phyloP scores from a whole-genome alignment of 1,139 yeast species.

The Scheffersomyces lignicola region DNA sequence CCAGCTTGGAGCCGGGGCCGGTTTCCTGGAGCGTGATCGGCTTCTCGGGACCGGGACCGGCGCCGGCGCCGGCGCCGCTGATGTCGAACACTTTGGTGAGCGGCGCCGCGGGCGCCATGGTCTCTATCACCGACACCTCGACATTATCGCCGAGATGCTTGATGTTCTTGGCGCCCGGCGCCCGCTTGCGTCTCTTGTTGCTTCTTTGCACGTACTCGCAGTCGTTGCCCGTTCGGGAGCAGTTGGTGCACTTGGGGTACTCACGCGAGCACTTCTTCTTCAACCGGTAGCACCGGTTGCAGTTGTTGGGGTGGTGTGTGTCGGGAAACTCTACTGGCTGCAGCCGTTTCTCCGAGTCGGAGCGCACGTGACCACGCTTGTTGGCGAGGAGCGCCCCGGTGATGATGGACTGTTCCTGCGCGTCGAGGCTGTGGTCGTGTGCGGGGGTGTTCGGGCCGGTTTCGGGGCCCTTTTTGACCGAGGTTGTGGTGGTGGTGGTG shows the following conservation, averaged over 20 bases:
- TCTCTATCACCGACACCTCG: background rate
- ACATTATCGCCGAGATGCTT: background rate
- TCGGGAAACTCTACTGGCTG: conserved; percentile 19
- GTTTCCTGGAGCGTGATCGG: conserved; percentile 3
- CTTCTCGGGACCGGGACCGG: conserved; percentile 4
- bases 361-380: background rate
- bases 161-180: background rate
- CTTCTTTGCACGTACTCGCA: conserved; percentile 40
- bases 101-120: background rate
- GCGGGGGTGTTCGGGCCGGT: background rate
- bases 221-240: conserved; percentile 32
- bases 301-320: conserved; percentile 36
- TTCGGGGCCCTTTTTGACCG: conserved; percentile 3
- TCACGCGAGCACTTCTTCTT: conserved; percentile 45
- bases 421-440: background rate
- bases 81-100: no score
- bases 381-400: conserved; percentile 9
- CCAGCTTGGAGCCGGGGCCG: conserved; percentile 4
- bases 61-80: background rate
- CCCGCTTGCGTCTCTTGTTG: conserved; percentile 23
- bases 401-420: conserved; percentile 3
- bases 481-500: background rate
- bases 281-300: conserved; percentile 43
- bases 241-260: conserved; percentile 39
- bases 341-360: conserved; percentile 1